These are phyloP conservation scores for Litsea cubeba DNA, from an alignment of 164 flowering plant genomes.

Conservation along the genomic window DNA sequence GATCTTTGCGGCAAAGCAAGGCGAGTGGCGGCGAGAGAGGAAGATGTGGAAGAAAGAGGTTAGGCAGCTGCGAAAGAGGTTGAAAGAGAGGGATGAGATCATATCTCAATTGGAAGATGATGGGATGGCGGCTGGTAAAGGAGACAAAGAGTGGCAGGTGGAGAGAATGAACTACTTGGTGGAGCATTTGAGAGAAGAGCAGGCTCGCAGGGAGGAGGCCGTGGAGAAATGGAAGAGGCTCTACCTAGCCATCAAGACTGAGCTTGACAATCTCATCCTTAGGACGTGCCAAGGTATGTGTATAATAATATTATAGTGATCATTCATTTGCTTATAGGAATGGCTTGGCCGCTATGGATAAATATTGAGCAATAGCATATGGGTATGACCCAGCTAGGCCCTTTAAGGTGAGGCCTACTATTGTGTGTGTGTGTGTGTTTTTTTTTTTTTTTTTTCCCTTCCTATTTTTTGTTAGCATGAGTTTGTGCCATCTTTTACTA, in stretches of 20 bases:
- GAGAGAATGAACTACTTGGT: constrained; percentile 20
- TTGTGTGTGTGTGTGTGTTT: no score
- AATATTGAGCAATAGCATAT: no score
- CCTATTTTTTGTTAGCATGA: no score
- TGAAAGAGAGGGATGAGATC: constrained; percentile 9
- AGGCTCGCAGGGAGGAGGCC: constrained; percentile 49
- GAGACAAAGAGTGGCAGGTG: constrained; percentile 22
- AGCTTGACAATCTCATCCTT: constrained; percentile 76
- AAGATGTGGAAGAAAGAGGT: constrained; percentile 14
- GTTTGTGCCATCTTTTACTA: no score
- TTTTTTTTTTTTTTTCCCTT: no score
- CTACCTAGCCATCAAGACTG: constrained; percentile 68
- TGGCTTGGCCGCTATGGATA: not conserved
- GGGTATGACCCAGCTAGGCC: no score
- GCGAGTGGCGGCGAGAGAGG: constrained; percentile 7
- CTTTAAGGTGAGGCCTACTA: no score
- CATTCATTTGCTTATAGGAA: not conserved
- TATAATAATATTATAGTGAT: no score
- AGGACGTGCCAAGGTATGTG: constrained; percentile 45
- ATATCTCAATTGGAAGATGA: constrained; percentile 8
- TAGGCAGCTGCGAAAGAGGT: not conserved
- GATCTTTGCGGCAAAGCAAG: constrained; percentile 4
- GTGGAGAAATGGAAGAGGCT: constrained; percentile 79
- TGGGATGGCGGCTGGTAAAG: constrained; percentile 2
- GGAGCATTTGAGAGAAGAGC: constrained; percentile 53